A percentile compares a stretch with the other conserved stretches of the same genome.
Conservation (phyloP, 202 grass and related monocot genomes). For the Carex sylvatica region DNA sequence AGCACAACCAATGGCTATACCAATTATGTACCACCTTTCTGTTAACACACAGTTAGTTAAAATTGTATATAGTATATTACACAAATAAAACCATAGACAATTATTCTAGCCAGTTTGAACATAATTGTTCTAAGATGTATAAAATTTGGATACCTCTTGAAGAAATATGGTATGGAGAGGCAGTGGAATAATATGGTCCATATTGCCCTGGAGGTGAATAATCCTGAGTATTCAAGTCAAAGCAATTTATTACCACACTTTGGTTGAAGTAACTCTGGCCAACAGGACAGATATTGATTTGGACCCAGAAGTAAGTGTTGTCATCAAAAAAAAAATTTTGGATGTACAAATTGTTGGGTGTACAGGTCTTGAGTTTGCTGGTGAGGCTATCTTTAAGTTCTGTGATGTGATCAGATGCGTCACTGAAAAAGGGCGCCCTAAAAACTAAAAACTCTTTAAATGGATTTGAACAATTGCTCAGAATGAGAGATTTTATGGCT, state of each 20-base stretch:
- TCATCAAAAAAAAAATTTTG: not conserved
- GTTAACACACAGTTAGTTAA: not conserved
- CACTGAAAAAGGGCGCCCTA: constrained; percentile 55
- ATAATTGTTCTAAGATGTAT: constrained; percentile 1
- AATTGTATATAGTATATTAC: constrained; percentile 10
- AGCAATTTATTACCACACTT: constrained; percentile 51
- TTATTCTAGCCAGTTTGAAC: not conserved
- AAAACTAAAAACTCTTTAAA: constrained; percentile 46
- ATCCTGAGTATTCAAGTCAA: constrained; percentile 50
- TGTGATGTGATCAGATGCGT: not conserved
- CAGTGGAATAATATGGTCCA: constrained; percentile 51
- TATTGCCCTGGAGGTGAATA: constrained; percentile 28
- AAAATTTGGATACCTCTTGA: constrained; percentile 13
- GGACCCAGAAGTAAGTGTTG: constrained; percentile 34
- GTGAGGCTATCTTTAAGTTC: not conserved
- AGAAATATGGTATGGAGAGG: constrained; percentile 29
- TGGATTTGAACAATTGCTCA: constrained; percentile 41
- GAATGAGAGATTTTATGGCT: not conserved
- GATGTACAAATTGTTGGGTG: constrained; percentile 20
- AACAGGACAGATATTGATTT: constrained; percentile 44
- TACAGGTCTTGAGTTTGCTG: not conserved
- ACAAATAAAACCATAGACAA: not conserved
- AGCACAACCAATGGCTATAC: constrained; percentile 40
- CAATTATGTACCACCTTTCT: constrained; percentile 33
- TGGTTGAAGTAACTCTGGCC: constrained; percentile 45